Percentiles rank a stretch among this genome's conserved stretches.
phyloP scores from a whole-genome alignment of 176 grass and related monocot genomes.

The Eleusine indica region DNA sequence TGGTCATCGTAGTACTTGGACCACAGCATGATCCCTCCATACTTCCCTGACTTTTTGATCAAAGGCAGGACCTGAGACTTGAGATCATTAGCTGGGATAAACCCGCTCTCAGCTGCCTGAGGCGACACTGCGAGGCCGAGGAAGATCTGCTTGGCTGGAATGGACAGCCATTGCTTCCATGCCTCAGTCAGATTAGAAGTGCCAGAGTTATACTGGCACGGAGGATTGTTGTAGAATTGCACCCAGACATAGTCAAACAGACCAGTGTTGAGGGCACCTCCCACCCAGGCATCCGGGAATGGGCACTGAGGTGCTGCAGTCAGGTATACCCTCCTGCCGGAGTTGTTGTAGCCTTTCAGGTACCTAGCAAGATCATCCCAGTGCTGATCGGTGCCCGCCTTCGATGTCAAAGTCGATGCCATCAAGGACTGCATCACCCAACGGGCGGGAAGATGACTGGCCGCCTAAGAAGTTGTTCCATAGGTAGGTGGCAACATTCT shows the following conservation, averaged over 20 bases:
- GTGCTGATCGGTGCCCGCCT: conserved; percentile 54
- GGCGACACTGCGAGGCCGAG: conserved; percentile 55
- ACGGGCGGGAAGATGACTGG: conserved; percentile 40
- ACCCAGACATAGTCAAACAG: conserved; percentile 53
- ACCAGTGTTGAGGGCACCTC: conserved; percentile 48
- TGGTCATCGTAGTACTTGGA: conserved; percentile 71
- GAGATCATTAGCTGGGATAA: conserved; percentile 57
- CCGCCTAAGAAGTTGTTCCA: conserved; percentile 58
- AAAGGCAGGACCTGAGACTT: conserved; percentile 52
- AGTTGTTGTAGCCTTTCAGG: conserved; percentile 49
- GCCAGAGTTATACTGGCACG: conserved; percentile 43
- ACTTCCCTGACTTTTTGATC: conserved; percentile 51
- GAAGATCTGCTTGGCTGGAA: conserved; percentile 48
- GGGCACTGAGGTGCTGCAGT: conserved; percentile 55
- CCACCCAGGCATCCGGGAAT: conserved; percentile 55
- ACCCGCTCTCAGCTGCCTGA: conserved; percentile 55
- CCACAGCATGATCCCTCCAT: conserved; percentile 75
- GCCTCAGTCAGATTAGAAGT: conserved; percentile 31
- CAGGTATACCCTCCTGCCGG: conserved; percentile 46
- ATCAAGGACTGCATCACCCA: conserved; percentile 42
- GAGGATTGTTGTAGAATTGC: conserved; percentile 54
- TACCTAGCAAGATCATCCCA: conserved; percentile 69
- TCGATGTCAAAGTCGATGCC: conserved; percentile 67
- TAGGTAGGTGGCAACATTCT: conserved; percentile 32
- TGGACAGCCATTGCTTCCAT: conserved; percentile 55